Conservation (phyloP, 1,139 yeast genomes). For the Saccharomyces pastorianus region DNA sequence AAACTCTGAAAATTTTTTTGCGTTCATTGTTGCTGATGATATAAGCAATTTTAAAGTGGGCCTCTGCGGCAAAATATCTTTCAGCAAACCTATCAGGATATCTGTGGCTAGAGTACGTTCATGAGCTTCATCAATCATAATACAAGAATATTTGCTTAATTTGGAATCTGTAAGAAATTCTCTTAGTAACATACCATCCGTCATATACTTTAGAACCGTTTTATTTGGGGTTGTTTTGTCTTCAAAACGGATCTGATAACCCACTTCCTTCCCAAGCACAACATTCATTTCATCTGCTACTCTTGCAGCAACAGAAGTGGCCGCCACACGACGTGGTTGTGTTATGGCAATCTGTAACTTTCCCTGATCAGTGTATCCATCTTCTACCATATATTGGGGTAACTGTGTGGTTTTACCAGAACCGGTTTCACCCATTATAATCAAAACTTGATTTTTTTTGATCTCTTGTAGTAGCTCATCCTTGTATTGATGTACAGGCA, state of each 20-base stretch:
- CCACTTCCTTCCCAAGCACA: slow-evolving; percentile 53
- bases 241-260: slow-evolving; percentile 60
- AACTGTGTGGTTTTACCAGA: slow-evolving; percentile 95
- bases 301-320: slow-evolving; percentile 59
- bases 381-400: slow-evolving; percentile 79
- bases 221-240: slow-evolving; percentile 42
- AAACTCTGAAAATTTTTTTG: slow-evolving; percentile 70
- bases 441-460: slow-evolving; percentile 58
- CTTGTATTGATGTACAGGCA: slow-evolving; percentile 66
- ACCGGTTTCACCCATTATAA: slow-evolving; percentile 95
- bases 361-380: slow-evolving; percentile 54
- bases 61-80: slow-evolving; percentile 54
- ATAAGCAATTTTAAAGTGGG: slow-evolving; percentile 66
- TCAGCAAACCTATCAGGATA: slow-evolving; percentile 71
- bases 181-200: slow-evolving; percentile 87
- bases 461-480: slow-evolving; percentile 50
- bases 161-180: slow-evolving; percentile 77
- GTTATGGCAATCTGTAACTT: slow-evolving; percentile 56
- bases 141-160: slow-evolving; percentile 58
- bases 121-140: slow-evolving; percentile 96
- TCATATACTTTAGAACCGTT: slow-evolving; percentile 66
- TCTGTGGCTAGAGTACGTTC: slow-evolving; percentile 93
- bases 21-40: slow-evolving; percentile 93
- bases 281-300: slow-evolving; percentile 61
- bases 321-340: slow-evolving; percentile 71